These are phyloP conservation scores for Paraphaeosphaeria sporulosa DNA, from an alignment of 2,329 filamentous ascomycete species.

Conservation along the genomic window DNA sequence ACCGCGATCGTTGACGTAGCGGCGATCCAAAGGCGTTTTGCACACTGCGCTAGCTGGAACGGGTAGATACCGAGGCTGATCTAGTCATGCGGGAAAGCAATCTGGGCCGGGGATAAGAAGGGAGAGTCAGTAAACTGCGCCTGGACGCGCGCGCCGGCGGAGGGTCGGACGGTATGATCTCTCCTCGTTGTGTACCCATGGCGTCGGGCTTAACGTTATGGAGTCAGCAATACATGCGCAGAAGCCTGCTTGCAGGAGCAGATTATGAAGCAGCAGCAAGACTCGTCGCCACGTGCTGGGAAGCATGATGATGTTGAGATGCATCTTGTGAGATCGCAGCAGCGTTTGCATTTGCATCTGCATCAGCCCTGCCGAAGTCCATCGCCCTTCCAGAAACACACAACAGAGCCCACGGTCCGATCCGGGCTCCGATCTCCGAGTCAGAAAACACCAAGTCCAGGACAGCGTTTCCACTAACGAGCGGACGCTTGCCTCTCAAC, in stretches of 20 bases:
- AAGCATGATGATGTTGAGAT: not conserved
- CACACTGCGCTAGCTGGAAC: not conserved
- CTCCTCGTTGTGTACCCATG: not conserved
- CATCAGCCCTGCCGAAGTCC: too few species aligned
- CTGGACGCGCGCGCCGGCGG: not conserved
- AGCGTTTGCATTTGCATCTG: too few species aligned
- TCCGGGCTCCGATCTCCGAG: not conserved
- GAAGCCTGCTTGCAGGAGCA: not conserved
- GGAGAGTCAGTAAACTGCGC: not conserved
- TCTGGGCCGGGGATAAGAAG: not conserved
- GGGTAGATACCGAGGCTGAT: not conserved
- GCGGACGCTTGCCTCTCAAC: not conserved
- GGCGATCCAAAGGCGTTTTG: slow-evolving; percentile 7
- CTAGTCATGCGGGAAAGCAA: not conserved
- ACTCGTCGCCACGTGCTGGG: too few species aligned
- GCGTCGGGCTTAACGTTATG: not conserved
- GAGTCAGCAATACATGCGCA: not conserved
- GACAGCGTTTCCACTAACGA: not conserved
- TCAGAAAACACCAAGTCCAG: not conserved
- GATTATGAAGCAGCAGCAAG: not conserved
- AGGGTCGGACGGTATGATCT: not conserved
- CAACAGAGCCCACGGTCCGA: slow-evolving; percentile 1
- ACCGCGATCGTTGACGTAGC: slow-evolving; percentile 2
- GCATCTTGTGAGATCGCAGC: not conserved
- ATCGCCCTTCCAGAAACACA: not conserved